These are phyloP conservation scores for Botryotinia globosa DNA, from an alignment of 2,329 filamentous ascomycete species.

Conservation along the genomic window DNA sequence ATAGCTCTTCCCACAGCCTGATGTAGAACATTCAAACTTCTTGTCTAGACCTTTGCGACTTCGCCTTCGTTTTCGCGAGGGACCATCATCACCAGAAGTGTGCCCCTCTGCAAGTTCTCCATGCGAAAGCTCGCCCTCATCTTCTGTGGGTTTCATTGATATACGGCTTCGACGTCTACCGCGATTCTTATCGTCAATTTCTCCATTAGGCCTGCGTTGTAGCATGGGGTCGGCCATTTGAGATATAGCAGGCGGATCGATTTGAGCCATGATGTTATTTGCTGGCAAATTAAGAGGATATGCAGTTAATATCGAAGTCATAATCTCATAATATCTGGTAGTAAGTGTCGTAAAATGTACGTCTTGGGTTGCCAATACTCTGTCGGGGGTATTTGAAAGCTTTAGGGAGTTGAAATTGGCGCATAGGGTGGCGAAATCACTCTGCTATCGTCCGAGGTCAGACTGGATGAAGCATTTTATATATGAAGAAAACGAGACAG, in stretches of 20 bases:
- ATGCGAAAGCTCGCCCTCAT: conserved; percentile 30
- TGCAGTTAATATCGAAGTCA: conserved; percentile 38
- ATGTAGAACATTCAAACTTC: conserved; percentile 78
- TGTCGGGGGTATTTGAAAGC: background rate
- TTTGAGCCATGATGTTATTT: conserved; percentile 33
- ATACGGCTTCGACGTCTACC: conserved; percentile 37
- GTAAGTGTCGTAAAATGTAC: background rate
- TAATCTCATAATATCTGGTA: conserved; percentile 27
- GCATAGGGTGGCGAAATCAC: conserved; percentile 19
- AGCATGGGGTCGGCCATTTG: conserved; percentile 31
- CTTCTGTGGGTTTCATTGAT: conserved; percentile 31
- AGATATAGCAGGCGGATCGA: conserved; percentile 30
- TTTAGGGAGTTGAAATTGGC: conserved; percentile 6
- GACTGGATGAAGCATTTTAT: conserved; percentile 13
- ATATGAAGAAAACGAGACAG: background rate
- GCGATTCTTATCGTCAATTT: conserved; percentile 35
- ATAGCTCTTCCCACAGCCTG: conserved; percentile 92
- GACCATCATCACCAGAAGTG: conserved; percentile 38
- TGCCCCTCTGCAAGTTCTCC: conserved; percentile 32
- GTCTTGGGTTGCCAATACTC: background rate
- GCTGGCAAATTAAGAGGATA: conserved; percentile 32
- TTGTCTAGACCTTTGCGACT: conserved; percentile 79
- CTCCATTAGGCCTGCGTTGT: conserved; percentile 29
- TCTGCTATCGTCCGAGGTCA: conserved; percentile 21
- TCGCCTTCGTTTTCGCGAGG: conserved; percentile 55